Evolutionary conservation across 2,329 filamentous ascomycete genomes (phyloP), one percentile per base, ranked within the genome.

Genomic region (Alternaria triticimaculans): DNA sequence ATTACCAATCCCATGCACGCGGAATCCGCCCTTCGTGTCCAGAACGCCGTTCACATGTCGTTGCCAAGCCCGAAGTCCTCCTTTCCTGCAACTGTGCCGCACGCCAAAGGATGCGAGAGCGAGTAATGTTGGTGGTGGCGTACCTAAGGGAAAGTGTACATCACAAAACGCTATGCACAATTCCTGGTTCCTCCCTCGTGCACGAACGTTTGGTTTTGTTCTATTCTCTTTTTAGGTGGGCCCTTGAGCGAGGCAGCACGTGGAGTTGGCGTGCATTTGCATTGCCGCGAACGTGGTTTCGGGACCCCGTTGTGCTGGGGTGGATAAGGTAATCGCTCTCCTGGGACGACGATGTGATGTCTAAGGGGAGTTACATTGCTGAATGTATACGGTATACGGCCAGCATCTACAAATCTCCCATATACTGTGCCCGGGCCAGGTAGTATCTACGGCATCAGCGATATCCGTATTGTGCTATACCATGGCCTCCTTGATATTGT

Each of bases 51-150:
- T 33, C 28, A 37, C 10, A 15, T 53, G 20, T 41, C 30, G n/a
- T 14, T 53, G 28, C 49, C 28, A 45, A 37, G 30, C 49, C 49
- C 25, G 14, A 41, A 37, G 15, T 21, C 49, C 6, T 33, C 49
- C 37, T 41, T 41, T 33, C 23, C 30, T 37, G 49, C 30, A 53
- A 53, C 49, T 53, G 49, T 41, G 30, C 49, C 49, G 49, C 49
- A 41, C 37, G n/a, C 37, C 37, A 53, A 41, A 37, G 49, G 49
- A 37, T 37, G 49, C 28, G 28, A 53, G 14, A 11, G 28, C 49
- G 49, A 51, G 28, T 41, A 53, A 53, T 53, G 49, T 53, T 53
- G 49, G 49, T 53, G 49, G 49, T 26, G 48, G 48, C 9, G 26
- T 18, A 9, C n/a, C n/a, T n/a, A 12, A 23, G 49, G 30, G n/a